Evolutionary conservation across 495 filamentous ascomycete genomes (phyloP).

Genomic region (Massariosphaeria phaeospora): DNA sequence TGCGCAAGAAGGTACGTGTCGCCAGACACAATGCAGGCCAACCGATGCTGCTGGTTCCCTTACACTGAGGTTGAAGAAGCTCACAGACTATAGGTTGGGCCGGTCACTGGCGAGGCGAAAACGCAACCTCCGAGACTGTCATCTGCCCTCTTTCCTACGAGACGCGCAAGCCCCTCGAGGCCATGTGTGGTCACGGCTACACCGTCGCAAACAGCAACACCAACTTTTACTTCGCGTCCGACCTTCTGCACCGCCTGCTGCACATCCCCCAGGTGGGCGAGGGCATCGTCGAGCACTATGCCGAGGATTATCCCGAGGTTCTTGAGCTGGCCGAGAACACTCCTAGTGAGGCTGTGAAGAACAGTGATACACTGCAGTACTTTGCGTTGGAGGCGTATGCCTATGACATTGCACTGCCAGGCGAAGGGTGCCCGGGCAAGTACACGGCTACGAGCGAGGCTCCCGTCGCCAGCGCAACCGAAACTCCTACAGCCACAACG

Average conservation of each 20-base stretch:
- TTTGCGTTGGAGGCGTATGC: constrained; percentile 58
- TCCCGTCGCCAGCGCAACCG: background rate
- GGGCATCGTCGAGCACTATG: constrained; percentile 51
- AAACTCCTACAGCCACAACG: constrained; percentile 7
- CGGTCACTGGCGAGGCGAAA: constrained; percentile 57
- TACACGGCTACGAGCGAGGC: background rate
- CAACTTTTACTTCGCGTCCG: constrained; percentile 54
- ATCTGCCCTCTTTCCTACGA: constrained; percentile 55
- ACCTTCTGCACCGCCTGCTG: constrained; percentile 54
- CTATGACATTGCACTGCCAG: constrained; percentile 47
- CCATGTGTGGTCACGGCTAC: constrained; percentile 52
- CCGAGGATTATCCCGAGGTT: constrained; percentile 49
- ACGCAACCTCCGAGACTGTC: constrained; percentile 56
- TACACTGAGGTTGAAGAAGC: background rate
- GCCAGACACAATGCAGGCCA: background rate
- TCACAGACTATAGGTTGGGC: constrained; percentile 44
- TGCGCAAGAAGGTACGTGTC: constrained; percentile 34
- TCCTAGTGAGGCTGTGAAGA: constrained; percentile 42
- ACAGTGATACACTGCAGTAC: constrained; percentile 52
- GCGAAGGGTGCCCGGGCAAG: constrained; percentile 48
- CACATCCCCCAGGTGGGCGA: constrained; percentile 54
- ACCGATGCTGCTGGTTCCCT: background rate
- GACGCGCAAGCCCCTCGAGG: constrained; percentile 47
- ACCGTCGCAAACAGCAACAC: constrained; percentile 45
- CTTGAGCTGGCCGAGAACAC: constrained; percentile 43